A percentile compares a stretch with the other conserved stretches of the same genome.
These are phyloP conservation scores for Polygonum aviculare DNA, from an alignment of 148 eudicot genomes.

Conservation along the genomic window DNA sequence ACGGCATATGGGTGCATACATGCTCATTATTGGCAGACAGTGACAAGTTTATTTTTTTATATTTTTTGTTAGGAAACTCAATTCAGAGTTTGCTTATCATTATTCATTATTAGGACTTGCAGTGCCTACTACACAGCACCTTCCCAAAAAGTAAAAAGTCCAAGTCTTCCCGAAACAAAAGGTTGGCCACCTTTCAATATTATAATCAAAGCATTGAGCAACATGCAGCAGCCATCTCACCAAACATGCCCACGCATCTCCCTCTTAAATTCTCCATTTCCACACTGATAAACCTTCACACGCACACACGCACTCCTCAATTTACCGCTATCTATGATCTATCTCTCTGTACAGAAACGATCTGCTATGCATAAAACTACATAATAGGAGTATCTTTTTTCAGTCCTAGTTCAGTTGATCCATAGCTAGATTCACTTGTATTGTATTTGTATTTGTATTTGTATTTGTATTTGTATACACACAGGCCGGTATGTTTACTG, in stretches of 20 bases:
- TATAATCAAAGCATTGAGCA: background rate
- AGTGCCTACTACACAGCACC: background rate
- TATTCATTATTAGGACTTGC: no score
- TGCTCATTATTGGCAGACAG: background rate
- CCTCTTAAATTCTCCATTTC: background rate
- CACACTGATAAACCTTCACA: background rate
- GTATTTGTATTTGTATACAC: no score
- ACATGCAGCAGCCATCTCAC: conserved; percentile 4
- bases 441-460: no score
- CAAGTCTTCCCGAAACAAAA: background rate
- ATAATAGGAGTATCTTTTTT: no score
- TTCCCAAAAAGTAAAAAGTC: background rate
- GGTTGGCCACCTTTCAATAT: background rate
- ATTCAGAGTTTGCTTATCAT: conserved; percentile 4
- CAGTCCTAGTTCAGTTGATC: background rate
- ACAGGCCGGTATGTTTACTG: background rate
- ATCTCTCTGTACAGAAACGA: background rate
- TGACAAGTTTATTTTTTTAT: background rate
- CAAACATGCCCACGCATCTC: background rate
- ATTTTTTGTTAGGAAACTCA: background rate
- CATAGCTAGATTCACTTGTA: background rate
- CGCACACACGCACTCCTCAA: background rate
- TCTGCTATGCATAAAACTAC: background rate
- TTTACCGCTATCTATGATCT: background rate
- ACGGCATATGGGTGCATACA: background rate